Evolutionary conservation across 1,284 basidiomycete genomes (phyloP).

Genomic region (Ceratobasidium sp.): DNA sequence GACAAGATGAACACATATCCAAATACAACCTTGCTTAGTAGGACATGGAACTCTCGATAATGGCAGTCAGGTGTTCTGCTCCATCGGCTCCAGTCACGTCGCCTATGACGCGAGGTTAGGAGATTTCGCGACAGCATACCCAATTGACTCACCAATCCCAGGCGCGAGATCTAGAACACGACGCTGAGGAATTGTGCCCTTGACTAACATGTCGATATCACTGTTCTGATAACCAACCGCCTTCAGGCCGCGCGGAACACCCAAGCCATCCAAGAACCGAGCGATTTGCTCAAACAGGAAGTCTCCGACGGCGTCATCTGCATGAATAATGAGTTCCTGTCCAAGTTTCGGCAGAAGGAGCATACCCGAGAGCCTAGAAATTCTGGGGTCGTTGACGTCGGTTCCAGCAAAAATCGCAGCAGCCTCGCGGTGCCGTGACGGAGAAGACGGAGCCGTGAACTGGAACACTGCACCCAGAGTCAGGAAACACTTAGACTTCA

Average conservation of each 20-base stretch:
- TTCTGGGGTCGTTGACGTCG: conserved; percentile 68
- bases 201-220: conserved; percentile 74
- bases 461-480: conserved; percentile 69
- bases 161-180: conserved; percentile 88
- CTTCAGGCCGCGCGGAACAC: conserved; percentile 86
- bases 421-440: conserved; percentile 87
- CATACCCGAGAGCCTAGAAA: conserved; percentile 50
- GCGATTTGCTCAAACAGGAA: conserved; percentile 90
- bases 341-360: not conserved
- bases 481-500: conserved; percentile 14
- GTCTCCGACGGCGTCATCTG: conserved; percentile 81
- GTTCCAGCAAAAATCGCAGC: conserved; percentile 82
- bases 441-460: conserved; percentile 90
- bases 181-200: conserved; percentile 86
- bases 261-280: conserved; percentile 84
- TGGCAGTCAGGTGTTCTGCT: conserved; percentile 73
- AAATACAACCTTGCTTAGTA: conserved; percentile 57
- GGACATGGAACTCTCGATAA: conserved; percentile 76
- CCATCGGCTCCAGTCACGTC: conserved; percentile 81
- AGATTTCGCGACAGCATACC: not conserved
- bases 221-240: conserved; percentile 79
- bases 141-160: conserved; percentile 62
- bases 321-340: conserved; percentile 60
- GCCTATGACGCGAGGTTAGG: conserved; percentile 28
- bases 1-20: not conserved